Evolutionary conservation across 78 protist genomes (phyloP).

Genomic region (Trichosphaerium sp.): DNA sequence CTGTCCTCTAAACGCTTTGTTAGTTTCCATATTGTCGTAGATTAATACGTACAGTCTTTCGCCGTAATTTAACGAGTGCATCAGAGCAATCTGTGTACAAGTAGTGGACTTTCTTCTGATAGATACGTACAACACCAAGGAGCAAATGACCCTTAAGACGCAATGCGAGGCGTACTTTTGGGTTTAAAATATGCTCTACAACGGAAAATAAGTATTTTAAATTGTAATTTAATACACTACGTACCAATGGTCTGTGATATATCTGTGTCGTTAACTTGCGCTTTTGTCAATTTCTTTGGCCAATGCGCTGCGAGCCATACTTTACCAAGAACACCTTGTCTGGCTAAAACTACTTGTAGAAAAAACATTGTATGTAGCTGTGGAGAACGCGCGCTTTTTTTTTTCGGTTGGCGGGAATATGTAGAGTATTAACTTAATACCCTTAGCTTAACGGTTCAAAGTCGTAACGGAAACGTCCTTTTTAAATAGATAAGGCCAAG

Average conservation of each 20-base stretch:
- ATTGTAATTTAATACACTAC: not conserved
- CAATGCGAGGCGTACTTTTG: slow-evolving; percentile 63
- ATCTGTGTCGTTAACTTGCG: slow-evolving; percentile 25
- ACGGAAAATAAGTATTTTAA: not conserved
- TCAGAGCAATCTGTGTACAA: slow-evolving; percentile 53
- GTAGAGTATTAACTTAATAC: too few species aligned
- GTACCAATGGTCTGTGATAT: slow-evolving; percentile 41
- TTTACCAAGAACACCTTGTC: slow-evolving; percentile 58
- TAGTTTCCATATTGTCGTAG: not conserved
- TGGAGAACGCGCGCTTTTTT: slow-evolving; percentile 26
- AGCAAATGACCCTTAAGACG: slow-evolving; percentile 77
- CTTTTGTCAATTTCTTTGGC: slow-evolving; percentile 47
- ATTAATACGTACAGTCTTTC: not conserved
- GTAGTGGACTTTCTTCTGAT: slow-evolving; percentile 41
- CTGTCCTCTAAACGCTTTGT: slow-evolving; percentile 21
- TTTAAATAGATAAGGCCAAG: too few species aligned
- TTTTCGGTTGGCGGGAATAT: slow-evolving; percentile 31
- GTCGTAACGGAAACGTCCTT: too few species aligned
- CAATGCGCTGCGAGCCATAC: slow-evolving; percentile 86
- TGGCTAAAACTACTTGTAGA: slow-evolving; percentile 54
- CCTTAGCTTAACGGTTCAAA: too few species aligned
- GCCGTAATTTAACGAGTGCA: slow-evolving; percentile 33
- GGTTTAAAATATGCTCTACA: slow-evolving; percentile 38
- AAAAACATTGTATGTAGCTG: slow-evolving; percentile 57
- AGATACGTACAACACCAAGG: slow-evolving; percentile 78